A percentile compares a stretch with the other conserved stretches of the same genome.
Conservation (phyloP, 768 basidiomycete species). For the Pleurotus citrinopileatus region DNA sequence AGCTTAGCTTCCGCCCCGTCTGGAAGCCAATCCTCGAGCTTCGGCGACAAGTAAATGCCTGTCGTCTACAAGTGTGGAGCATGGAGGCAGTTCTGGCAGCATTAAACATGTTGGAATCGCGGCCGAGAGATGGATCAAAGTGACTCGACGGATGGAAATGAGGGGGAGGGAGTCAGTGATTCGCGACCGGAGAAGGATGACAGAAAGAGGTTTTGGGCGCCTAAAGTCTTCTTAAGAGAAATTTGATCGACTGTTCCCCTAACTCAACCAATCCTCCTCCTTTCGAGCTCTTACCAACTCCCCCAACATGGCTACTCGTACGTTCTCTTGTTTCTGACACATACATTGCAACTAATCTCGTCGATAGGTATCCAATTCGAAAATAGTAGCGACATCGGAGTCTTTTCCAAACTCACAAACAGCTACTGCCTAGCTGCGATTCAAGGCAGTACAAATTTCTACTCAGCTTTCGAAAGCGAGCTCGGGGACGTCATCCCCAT, state of each 20-base stretch:
- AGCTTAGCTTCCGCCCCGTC: slow-evolving; percentile 7
- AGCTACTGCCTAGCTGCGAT: slow-evolving; percentile 94
- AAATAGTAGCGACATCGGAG: slow-evolving; percentile 93
- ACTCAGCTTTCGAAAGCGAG: slow-evolving; percentile 95
- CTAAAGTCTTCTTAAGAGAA: not conserved
- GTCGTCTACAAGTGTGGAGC: not conserved
- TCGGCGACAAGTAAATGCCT: not conserved
- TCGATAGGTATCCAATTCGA: slow-evolving; percentile 85
- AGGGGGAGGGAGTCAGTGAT: not conserved
- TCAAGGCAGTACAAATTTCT: slow-evolving; percentile 95
- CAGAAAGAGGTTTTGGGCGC: not conserved
- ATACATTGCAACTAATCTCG: slow-evolving; percentile 5
- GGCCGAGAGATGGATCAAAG: not conserved
- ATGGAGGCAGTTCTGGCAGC: not conserved
- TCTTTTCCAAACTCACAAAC: slow-evolving; percentile 97
- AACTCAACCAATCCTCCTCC: not conserved
- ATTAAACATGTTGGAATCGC: not conserved
- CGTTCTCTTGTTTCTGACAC: not conserved
- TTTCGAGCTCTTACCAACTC: slow-evolving; percentile 7
- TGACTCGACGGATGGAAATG: not conserved
- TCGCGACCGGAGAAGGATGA: not conserved
- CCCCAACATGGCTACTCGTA: slow-evolving; percentile 47
- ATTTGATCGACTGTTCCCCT: not conserved
- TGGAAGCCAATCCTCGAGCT: not conserved
- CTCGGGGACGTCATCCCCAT: slow-evolving; percentile 92